These are phyloP conservation scores for Salinomyces thailandicus DNA, from an alignment of 2,329 filamentous ascomycete genomes.

Conservation along the genomic window DNA sequence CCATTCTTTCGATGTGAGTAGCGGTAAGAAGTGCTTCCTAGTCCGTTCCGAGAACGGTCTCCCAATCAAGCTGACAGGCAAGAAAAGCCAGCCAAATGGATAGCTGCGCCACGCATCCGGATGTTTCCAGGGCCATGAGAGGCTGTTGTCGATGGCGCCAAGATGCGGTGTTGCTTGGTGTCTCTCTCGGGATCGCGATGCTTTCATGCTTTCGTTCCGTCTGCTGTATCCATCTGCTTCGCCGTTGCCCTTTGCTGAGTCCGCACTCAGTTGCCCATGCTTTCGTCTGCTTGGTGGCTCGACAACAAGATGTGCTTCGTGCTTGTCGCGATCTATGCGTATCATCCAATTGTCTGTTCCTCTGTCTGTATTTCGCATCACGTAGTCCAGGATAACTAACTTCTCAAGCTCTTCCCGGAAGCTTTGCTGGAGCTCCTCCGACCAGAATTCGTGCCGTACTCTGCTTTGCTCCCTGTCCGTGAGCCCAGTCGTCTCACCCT, in stretches of 20 bases:
- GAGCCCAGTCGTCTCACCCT: constrained; percentile 16
- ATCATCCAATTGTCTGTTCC: constrained; percentile 99
- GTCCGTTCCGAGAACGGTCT: constrained; percentile 93
- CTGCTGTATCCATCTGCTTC: constrained; percentile 20
- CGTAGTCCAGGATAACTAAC: constrained; percentile 93
- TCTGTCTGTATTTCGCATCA: constrained; percentile 97
- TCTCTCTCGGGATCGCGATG: constrained; percentile 33
- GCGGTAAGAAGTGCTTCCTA: constrained; percentile 85
- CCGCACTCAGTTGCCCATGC: constrained; percentile 24
- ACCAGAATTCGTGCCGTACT: constrained; percentile 64
- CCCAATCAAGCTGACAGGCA: constrained; percentile 91
- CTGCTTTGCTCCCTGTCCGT: constrained; percentile 25
- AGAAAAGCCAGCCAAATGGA: constrained; percentile 95
- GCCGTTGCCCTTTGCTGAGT: constrained; percentile 24
- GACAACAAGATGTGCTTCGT: constrained; percentile 74
- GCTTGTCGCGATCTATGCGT: constrained; percentile 75
- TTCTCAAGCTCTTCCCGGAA: constrained; percentile 95
- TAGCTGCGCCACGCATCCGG: constrained; percentile 88
- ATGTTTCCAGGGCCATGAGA: constrained; percentile 99
- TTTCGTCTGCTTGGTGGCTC: constrained; percentile 58
- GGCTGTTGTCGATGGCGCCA: constrained; percentile 92
- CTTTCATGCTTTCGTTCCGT: constrained; percentile 73
- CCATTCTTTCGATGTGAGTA: constrained; percentile 90
- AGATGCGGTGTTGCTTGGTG: constrained; percentile 54
- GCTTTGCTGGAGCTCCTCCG: constrained; percentile 73